Percentiles rank a stretch among this genome's conserved stretches.
Conservation (phyloP, 225 moss, liverwort and hornwort genomes). For the Lunularia cruciata region DNA sequence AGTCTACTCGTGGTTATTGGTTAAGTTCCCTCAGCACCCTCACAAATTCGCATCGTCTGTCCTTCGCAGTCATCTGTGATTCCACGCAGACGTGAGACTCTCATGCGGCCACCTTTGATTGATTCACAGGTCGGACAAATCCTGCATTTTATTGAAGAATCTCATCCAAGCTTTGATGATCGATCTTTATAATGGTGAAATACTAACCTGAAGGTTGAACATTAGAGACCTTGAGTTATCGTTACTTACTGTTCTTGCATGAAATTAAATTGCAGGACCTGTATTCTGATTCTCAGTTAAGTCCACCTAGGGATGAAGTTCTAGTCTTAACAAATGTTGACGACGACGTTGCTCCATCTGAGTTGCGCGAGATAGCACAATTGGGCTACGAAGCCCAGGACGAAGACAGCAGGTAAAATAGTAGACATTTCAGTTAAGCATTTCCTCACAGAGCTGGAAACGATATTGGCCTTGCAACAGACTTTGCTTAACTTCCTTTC, state of each 20-base stretch:
- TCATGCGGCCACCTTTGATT: slow-evolving; percentile 17
- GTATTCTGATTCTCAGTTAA: slow-evolving; percentile 44
- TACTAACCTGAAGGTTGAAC: no score
- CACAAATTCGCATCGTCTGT: no score
- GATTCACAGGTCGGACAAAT: slow-evolving; percentile 37
- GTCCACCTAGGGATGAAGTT: slow-evolving; percentile 28
- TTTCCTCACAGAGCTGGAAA: no score
- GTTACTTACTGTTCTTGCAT: not conserved
- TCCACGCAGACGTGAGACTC: slow-evolving; percentile 7
- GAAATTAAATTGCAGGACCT: slow-evolving; percentile 48
- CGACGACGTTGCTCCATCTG: not conserved
- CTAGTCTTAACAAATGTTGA: slow-evolving; percentile 1
- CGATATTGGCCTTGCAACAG: not conserved
- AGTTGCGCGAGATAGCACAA: slow-evolving; percentile 9
- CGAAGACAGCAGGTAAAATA: slow-evolving; percentile 20
- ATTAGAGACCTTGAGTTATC: no score
- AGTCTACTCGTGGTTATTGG: no score
- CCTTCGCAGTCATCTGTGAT: slow-evolving; percentile 23
- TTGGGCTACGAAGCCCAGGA: slow-evolving; percentile 30
- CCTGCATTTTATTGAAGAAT: no score
- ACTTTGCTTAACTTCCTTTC: not conserved
- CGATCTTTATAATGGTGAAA: no score
- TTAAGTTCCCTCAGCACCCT: no score
- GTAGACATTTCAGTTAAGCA: no score
- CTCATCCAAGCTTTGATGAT: no score